Conservation (phyloP, 768 basidiomycete genomes). For the Plicaturopsis crispa region DNA sequence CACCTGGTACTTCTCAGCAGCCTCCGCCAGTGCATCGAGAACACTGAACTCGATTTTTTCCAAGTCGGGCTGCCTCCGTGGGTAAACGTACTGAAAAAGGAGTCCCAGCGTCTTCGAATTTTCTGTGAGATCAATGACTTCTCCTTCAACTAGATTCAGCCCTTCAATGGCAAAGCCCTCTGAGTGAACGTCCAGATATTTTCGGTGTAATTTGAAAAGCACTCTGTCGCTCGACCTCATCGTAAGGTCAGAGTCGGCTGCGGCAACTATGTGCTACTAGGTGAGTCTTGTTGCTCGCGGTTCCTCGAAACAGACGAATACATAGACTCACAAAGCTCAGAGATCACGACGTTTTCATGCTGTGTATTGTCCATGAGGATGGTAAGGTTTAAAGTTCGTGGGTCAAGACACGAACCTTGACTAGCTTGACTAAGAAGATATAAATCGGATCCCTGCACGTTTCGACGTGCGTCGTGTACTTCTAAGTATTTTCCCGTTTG, state of each 20-base stretch:
- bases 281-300: too few relatives aligned
- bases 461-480: too few relatives aligned
- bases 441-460: too few relatives aligned
- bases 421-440: too few relatives aligned
- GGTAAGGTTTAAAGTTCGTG: too few relatives aligned
- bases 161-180: conserved; percentile 8
- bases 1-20: conserved; percentile 10
- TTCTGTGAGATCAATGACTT: conserved; percentile 18
- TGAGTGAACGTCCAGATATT: conserved; percentile 8
- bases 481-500: too few relatives aligned
- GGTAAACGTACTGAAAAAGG: conserved; percentile 23
- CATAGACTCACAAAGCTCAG: too few relatives aligned
- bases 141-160: conserved; percentile 4
- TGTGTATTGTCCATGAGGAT: too few relatives aligned
- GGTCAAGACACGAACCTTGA: too few relatives aligned
- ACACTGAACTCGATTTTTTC: neutral
- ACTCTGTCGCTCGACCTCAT: conserved; percentile 7
- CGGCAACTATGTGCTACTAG: conserved; percentile 4
- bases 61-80: conserved; percentile 4
- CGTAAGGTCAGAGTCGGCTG: conserved; percentile 6
- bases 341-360: too few relatives aligned
- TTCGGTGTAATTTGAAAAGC: conserved; percentile 8
- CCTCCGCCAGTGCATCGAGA: conserved; percentile 4
- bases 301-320: too few relatives aligned
- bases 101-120: conserved; percentile 13